A percentile compares a stretch with the other conserved stretches of the same genome.
phyloP scores from a whole-genome alignment of 179 eudicot genomes.

The Beta macrorhiza region DNA sequence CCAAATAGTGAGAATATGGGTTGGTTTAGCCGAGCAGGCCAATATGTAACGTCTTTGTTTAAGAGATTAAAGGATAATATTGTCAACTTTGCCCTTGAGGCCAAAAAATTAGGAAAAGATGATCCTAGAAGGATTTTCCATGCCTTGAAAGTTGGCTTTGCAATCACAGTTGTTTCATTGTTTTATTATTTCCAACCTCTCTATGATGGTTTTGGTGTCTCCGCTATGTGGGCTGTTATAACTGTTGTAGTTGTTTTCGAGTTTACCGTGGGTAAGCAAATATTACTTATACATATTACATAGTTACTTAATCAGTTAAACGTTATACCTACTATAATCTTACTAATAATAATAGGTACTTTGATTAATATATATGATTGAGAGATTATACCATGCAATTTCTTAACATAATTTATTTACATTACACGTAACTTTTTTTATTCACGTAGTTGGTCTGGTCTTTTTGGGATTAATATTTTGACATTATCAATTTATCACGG shows the following conservation, averaged over 20 bases:
- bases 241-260: slow-evolving; percentile 50
- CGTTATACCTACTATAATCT: too few relatives aligned
- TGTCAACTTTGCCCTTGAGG: slow-evolving; percentile 24
- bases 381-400: too few relatives aligned
- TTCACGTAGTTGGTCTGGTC: background rate
- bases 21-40: slow-evolving; percentile 10
- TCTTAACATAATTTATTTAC: too few relatives aligned
- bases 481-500: background rate
- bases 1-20: slow-evolving; percentile 9
- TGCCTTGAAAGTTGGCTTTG: slow-evolving; percentile 44
- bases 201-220: slow-evolving; percentile 40
- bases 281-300: too few relatives aligned
- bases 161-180: slow-evolving; percentile 45
- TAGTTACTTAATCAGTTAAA: background rate
- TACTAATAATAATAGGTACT: too few relatives aligned
- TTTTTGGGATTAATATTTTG: background rate
- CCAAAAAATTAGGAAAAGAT: slow-evolving; percentile 36
- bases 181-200: slow-evolving; percentile 47
- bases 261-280: slow-evolving; percentile 35
- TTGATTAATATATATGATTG: too few relatives aligned
- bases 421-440: too few relatives aligned
- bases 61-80: slow-evolving; percentile 24
- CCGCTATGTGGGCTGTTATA: slow-evolving; percentile 49
- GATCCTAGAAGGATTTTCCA: slow-evolving; percentile 48
- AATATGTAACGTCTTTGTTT: slow-evolving; percentile 21